Evolutionary conservation across 192 early-diverging fungal species (phyloP), one percentile per base, ranked within the genome.

Genomic region (Gonapodya sp.): DNA sequence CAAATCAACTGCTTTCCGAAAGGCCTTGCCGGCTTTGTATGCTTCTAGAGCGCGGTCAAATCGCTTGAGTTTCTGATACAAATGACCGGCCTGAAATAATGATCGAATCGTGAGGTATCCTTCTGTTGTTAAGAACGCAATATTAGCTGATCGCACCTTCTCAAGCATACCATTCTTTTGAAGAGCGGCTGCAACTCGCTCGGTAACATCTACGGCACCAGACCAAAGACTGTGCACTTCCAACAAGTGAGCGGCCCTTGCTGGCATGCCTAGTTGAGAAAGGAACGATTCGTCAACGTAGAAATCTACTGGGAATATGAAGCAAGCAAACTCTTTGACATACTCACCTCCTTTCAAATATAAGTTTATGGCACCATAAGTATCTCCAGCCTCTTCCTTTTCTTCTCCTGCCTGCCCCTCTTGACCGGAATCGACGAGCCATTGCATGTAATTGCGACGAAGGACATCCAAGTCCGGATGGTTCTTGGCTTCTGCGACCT

Each of bases 351-450:
- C 79, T 80, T 90, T 88, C 84, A 92, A 79, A 79, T 89, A 92
- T 37, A 92, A 80, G 84, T 91, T 88, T 1, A 90, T 84, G 0
- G 90, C 90, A 0, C 86, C 36, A 16, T 89, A 79, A 31, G 83
- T 81, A 72, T 92, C 90, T 8, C 86, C 86, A 36, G 89, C 88
- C 73, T 90, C 91, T 84, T 92, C 91, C 81, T 90, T 92, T n/a
- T 87, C 79, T 78, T 85, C 84, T 1, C 87, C 87, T 36, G 79
- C 91, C 64, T 90, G 86, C 80, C 88, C 91, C 79, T 92, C 91
- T 79, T 92, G 91, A 0, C 90, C 89, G 1, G 89, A 87, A 36
- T 92, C 89, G 79, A 91, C 84, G 24, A 92, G 83, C 91, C 91
- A 92, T 80, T 87, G 85, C 73, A 88, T 86, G 83, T 92, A 92